These are phyloP conservation scores for Paramecium primaurelia DNA, from an alignment of 73 alveolate species.

Conservation along the genomic window DNA sequence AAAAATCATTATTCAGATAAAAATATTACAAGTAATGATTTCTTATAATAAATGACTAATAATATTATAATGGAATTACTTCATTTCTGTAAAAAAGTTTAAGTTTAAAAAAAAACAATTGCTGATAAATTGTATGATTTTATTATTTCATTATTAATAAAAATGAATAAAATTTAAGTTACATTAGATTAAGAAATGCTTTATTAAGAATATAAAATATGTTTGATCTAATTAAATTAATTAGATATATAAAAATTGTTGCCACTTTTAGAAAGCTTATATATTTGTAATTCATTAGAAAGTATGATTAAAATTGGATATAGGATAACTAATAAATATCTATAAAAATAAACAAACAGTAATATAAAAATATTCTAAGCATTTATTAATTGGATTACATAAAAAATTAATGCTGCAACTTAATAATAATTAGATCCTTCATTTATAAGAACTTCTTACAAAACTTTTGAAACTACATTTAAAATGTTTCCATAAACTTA, in stretches of 20 bases:
- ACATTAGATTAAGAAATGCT: background rate
- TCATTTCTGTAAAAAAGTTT: background rate
- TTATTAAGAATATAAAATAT: background rate
- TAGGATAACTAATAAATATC: background rate
- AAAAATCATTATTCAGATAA: background rate
- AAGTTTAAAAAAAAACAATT: background rate
- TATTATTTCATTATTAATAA: background rate
- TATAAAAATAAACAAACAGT: background rate
- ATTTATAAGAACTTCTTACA: background rate
- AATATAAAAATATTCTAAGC: background rate
- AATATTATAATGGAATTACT: background rate
- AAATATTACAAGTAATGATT: background rate
- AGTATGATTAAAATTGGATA: background rate
- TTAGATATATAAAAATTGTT: background rate
- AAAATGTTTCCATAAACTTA: background rate
- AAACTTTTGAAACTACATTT: background rate
- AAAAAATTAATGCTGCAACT: background rate
- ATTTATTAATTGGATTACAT: background rate
- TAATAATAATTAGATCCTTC: background rate
- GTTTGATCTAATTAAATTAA: background rate
- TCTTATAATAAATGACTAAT: background rate
- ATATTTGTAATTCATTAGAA: background rate
- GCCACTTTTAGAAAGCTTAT: background rate
- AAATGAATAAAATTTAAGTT: background rate
- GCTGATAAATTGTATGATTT: slow-evolving; percentile 31